Evolutionary conservation across 192 early-diverging fungal genomes (phyloP), one percentile per base, ranked within the genome.

Genomic region (Entomortierella parvispora): DNA sequence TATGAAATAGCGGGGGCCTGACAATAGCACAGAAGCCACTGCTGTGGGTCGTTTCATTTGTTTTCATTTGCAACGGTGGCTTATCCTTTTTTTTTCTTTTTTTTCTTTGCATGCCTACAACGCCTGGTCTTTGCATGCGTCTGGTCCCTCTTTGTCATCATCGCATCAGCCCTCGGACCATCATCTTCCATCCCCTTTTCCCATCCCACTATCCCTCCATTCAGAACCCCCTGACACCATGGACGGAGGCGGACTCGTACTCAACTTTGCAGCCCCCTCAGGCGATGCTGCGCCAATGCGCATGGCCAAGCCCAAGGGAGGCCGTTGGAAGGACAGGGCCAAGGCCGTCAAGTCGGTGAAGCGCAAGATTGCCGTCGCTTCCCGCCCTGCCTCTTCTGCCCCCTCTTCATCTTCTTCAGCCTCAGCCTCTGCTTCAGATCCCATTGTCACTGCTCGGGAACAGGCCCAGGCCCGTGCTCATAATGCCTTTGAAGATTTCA

Each of bases 261-360:
- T 80, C 44, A 80, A 80, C 58, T 53, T 80, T 51, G 45, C 53
- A 18, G 40, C 62, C 3, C 63, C 77, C 37, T 52, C 61, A 48
- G 54, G 69, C 8, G 57, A 64, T 43, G 40, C 56, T 42, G 61
- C 67, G 15, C 54, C 46, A 12, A 54, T 42, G 12, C 22, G 61
- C 15, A 58, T 78, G 18, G 44, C 71, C 25, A 72, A 72, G 44
- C 68, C 81, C 29, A 72, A 79, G 33, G 68, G 75, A 2, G 81
- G 81, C 12, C 60, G 81, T 49, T 82, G 81, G 81, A 82, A 79
- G 29, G 76, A 79, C 23, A 70, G 69, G 33, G 69, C 62, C 63
- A 80, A 71, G 51, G 66, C 60, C 29, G 69, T 69, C 43, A 80
- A 71, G 64, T 68, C 65, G 44, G 63, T 48, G 26, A 69, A 79